Evolutionary conservation across 2,329 filamentous ascomycete species (phyloP), one percentile per base, ranked within the genome.

Genomic region (Fusarium tricinctum): DNA sequence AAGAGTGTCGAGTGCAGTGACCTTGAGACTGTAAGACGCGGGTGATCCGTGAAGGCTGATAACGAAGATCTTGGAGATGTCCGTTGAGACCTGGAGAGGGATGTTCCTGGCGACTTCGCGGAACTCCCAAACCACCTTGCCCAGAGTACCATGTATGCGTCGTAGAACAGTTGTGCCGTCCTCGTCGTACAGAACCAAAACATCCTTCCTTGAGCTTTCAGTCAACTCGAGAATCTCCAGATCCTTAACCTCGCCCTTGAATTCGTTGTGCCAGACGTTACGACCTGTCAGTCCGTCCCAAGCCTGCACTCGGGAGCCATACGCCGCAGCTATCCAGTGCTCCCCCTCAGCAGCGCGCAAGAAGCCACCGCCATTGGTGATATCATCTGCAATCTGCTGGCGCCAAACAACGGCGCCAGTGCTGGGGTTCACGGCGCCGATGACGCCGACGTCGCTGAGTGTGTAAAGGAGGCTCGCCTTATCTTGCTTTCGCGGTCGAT

Each of bases 391-490:
- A 45, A 97, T 79, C 53, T 88, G 82, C 75, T 97, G 95, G 55
- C 96, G 88, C 96, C 96, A 99, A 3, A 97, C 87, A 17, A 97
- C 77, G 4, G 88, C 85, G 19, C 96, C 95, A 75, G 91, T 94
- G 76, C 90, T 91, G 3, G 96, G 96, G 73, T 97, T 97, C 46
- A 98, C 86, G 2, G 95, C 95, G 48, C 93, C 96, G 19, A 99
- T 80, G 3, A 97, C 87, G 38, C 90, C 89, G 48, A 94, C 86
- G 59, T 97, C 92, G 68, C 93, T 97, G 44, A 98, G 83, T 0
- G 96, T 97, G 79, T 97, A 99, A 52, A 99, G 86, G 38, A 99
- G 85, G 54, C 92, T 95, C 35, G 94, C 94, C 79, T 92, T 93
- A 66, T 95, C 94, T 71, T 90, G 88, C 66, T 88, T 86, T 74